These are phyloP conservation scores for Paramecium caudatum DNA, from an alignment of 73 alveolate species.

Conservation along the genomic window DNA sequence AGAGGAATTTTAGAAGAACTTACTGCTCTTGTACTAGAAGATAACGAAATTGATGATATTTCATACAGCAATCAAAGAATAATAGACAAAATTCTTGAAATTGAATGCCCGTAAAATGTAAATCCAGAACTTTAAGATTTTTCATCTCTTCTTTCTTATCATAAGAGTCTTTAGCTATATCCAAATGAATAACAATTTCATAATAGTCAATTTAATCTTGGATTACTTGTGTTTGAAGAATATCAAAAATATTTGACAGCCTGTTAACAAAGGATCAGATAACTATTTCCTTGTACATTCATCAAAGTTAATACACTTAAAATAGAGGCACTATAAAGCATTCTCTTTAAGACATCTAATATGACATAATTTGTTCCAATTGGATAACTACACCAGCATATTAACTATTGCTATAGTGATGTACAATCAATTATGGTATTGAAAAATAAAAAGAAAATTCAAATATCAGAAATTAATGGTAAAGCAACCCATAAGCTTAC, in stretches of 20 bases:
- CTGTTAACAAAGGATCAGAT: neutral
- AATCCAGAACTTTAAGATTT: neutral
- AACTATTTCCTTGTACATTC: neutral
- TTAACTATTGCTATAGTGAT: neutral
- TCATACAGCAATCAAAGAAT: neutral
- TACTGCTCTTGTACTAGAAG: neutral
- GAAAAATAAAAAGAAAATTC: too few relatives aligned
- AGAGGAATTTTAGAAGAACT: neutral
- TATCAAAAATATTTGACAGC: neutral
- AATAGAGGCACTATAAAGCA: neutral
- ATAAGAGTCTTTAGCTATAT: neutral
- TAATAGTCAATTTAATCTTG: neutral
- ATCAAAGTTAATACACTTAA: neutral
- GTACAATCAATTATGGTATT: neutral
- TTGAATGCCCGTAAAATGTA: conserved; percentile 1
- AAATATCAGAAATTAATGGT: too few relatives aligned
- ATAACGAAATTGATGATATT: neutral
- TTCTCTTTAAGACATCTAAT: neutral
- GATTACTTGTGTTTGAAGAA: neutral
- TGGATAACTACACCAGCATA: neutral
- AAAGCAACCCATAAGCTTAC: too few relatives aligned
- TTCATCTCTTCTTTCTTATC: neutral
- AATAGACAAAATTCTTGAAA: neutral
- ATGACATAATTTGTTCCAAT: neutral
- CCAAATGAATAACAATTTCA: neutral